Base-by-base conservation (phyloP, 2,329 filamentous ascomycete species). In the Cercospora sp. region DNA sequence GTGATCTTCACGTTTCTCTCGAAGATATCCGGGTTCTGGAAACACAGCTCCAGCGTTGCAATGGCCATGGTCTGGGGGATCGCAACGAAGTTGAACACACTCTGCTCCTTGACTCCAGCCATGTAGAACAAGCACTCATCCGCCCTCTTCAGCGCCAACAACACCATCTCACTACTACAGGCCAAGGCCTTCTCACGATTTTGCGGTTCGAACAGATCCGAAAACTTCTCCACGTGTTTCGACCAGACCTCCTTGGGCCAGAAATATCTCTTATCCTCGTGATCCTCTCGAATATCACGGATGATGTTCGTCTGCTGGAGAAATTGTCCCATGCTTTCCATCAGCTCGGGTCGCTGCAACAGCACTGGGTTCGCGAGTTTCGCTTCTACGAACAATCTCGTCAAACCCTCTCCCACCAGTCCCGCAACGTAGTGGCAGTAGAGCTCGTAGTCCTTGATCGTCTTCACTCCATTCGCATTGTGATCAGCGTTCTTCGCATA, bases 401-500 rank as follows among this genome's bases (percentile, higher is more conserved):
- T 99, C 70, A 95, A 82, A 53, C 95, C 95, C 80, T 98, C 94
- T 66, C 95, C 95, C 37, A 99, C 95, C n/a, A 99, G 85, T 32
- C 95, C 95, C n/a, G 95, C 95, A 32, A 99, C 95, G 78, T 98
- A 98, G 81, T 97, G 93, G 82, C 95, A 99, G 85, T 99, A 99
- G 65, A 94, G 84, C 82, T 99, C 94, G 80, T 98, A 99, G 74
- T 98, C 94, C 63, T 90, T 86, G 74, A 97, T 82, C 0, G 91
- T 94, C 77, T 93, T 86, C 68, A 98, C 90, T 59, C 93, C 93
- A 68, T 93, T 88, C 72, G 87, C 83, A 49, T 74, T 73, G 80
- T 91, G 87, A 75, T 95, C 92, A 13, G 92, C 90, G 75, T 96
- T 95, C 73, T 91, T 85, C 49, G 88, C 91, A 79, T 97, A 99